These are phyloP conservation scores for Teratosphaeria pseudoeucalypti DNA, from an alignment of 2,329 filamentous ascomycete genomes.

Conservation along the genomic window DNA sequence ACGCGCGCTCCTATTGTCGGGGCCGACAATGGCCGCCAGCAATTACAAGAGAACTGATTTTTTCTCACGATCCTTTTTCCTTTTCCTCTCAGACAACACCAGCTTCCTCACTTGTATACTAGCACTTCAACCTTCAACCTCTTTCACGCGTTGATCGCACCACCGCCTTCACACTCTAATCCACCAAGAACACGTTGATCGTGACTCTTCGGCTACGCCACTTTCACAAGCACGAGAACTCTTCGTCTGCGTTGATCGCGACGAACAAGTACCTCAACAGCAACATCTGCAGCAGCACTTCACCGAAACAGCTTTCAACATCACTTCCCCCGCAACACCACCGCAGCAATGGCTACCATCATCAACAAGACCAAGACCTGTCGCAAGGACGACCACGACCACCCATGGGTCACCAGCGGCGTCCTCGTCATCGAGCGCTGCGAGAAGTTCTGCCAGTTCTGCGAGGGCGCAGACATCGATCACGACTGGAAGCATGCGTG, in stretches of 20 bases:
- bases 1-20: neutral
- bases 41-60: neutral
- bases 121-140: neutral
- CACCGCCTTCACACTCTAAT: neutral
- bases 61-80: neutral
- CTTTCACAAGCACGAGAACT: neutral
- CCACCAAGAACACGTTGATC: neutral
- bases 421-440: constrained; percentile 17
- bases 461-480: constrained; percentile 7
- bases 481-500: constrained; percentile 19
- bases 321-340: neutral
- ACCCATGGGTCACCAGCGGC: constrained; percentile 16
- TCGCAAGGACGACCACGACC: constrained; percentile 14
- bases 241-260: neutral
- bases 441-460: constrained; percentile 19
- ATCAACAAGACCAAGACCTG: constrained; percentile 16
- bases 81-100: neutral
- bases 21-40: neutral
- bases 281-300: neutral
- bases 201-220: neutral
- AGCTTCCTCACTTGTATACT: neutral
- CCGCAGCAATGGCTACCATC: neutral
- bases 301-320: neutral
- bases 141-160: neutral
- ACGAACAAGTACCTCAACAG: neutral